These are phyloP conservation scores for Orbilia quercus DNA, from an alignment of 2,329 filamentous ascomycete genomes.

Conservation along the genomic window DNA sequence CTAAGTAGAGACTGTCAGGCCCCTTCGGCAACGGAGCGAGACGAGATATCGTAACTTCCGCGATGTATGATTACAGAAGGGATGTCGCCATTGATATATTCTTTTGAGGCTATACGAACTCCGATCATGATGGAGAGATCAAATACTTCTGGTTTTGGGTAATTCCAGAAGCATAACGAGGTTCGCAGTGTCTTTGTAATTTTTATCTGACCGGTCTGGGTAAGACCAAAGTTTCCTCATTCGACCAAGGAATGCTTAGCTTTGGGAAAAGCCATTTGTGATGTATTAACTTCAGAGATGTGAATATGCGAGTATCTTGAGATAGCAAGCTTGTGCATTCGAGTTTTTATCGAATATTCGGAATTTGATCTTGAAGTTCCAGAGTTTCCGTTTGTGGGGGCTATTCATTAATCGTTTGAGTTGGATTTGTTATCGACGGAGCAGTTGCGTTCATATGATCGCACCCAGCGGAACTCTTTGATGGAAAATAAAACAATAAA, in stretches of 20 bases:
- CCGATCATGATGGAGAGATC: slow-evolving; percentile 22
- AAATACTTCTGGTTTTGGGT: slow-evolving; percentile 27
- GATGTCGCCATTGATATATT: slow-evolving; percentile 41
- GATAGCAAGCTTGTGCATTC: too few species aligned
- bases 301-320: slow-evolving; percentile 9
- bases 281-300: slow-evolving; percentile 8
- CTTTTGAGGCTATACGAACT: slow-evolving; percentile 14
- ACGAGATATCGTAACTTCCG: slow-evolving; percentile 48
- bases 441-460: too few species aligned
- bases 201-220: slow-evolving; percentile 12
- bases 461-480: too few species aligned
- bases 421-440: too few species aligned
- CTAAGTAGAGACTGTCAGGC: slow-evolving; percentile 6
- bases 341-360: slow-evolving; percentile 28
- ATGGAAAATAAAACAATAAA: slow-evolving; percentile 9
- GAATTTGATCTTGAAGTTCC: slow-evolving; percentile 17
- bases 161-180: slow-evolving; percentile 7
- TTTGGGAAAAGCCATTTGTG: slow-evolving; percentile 10
- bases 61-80: slow-evolving; percentile 24
- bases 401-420: background rate
- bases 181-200: background rate
- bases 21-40: slow-evolving; percentile 56
- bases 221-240: background rate
- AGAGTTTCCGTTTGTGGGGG: slow-evolving; percentile 1
- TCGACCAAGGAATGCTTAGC: slow-evolving; percentile 20